Percentiles rank a stretch among this genome's conserved stretches.
phyloP scores from a whole-genome alignment of 83 land plant genomes.

The Thuja plicata region DNA sequence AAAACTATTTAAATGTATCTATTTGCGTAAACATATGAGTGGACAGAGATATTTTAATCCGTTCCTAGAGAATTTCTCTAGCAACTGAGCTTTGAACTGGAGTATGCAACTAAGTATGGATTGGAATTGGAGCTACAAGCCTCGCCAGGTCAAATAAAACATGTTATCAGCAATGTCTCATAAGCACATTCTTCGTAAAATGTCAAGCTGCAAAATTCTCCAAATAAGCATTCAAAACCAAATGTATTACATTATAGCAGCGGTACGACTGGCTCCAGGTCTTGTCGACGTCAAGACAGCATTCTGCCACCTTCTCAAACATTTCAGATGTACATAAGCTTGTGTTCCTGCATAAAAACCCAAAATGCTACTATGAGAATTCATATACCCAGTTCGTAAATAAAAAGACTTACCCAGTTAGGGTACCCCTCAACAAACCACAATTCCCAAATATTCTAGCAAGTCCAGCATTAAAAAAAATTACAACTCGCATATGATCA shows the following conservation, averaged over 20 bases:
- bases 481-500: background rate
- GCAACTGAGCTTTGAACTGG: too few relatives aligned
- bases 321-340: constrained; percentile 44
- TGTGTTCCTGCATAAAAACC: constrained; percentile 33
- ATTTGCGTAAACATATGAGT: too few relatives aligned
- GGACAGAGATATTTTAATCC: background rate
- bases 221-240: background rate
- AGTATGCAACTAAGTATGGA: background rate
- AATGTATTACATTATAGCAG: constrained; percentile 37
- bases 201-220: background rate
- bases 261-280: constrained; percentile 27
- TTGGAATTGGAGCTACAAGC: background rate
- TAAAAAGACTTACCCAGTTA: background rate
- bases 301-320: constrained; percentile 38
- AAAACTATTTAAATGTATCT: background rate
- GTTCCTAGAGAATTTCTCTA: background rate
- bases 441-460: background rate
- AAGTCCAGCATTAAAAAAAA: background rate
- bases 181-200: background rate
- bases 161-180: background rate
- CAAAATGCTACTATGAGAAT: background rate
- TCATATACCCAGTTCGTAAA: background rate
- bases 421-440: background rate
- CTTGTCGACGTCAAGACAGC: constrained; percentile 29
- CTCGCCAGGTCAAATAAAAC: background rate